phyloP scores from a whole-genome alignment of 2,329 filamentous ascomycete species.

The Aspergillus texensis region DNA sequence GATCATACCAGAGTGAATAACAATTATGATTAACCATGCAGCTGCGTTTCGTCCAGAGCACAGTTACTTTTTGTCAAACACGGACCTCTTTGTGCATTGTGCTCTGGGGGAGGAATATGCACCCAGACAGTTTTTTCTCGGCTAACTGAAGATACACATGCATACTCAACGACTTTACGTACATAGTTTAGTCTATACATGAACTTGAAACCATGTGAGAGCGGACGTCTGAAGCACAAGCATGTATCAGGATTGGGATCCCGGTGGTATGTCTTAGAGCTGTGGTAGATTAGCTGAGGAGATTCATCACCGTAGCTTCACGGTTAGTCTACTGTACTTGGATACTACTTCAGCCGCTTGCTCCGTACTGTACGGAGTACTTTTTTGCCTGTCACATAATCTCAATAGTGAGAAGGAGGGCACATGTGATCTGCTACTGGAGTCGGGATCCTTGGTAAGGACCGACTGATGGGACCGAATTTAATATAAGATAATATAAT shows the following conservation, averaged over 20 bases:
- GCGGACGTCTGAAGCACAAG: not conserved
- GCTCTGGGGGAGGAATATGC: slow-evolving; percentile 6
- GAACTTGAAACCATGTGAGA: not conserved
- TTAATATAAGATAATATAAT: not conserved
- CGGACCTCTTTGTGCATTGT: slow-evolving; percentile 22
- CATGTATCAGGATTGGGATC: not conserved
- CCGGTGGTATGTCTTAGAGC: not conserved
- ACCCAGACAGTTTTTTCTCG: not conserved
- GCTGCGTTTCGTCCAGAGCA: not conserved
- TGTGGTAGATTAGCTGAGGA: not conserved
- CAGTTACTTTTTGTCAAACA: slow-evolving; percentile 11
- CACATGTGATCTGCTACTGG: not conserved
- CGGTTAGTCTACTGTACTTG: no score
- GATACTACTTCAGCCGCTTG: no score
- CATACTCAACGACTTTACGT: slow-evolving; percentile 5
- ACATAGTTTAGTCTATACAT: not conserved
- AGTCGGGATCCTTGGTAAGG: not conserved
- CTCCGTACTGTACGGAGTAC: no score
- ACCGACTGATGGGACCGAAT: not conserved
- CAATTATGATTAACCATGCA: not conserved
- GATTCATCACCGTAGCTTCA: no score
- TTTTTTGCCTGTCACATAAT: no score
- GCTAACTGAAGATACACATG: slow-evolving; percentile 12
- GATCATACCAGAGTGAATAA: slow-evolving; percentile 4
- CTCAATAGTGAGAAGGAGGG: not conserved